phyloP scores from a whole-genome alignment of 495 filamentous ascomycete genomes.

The Talaromyces trachyspermus region DNA sequence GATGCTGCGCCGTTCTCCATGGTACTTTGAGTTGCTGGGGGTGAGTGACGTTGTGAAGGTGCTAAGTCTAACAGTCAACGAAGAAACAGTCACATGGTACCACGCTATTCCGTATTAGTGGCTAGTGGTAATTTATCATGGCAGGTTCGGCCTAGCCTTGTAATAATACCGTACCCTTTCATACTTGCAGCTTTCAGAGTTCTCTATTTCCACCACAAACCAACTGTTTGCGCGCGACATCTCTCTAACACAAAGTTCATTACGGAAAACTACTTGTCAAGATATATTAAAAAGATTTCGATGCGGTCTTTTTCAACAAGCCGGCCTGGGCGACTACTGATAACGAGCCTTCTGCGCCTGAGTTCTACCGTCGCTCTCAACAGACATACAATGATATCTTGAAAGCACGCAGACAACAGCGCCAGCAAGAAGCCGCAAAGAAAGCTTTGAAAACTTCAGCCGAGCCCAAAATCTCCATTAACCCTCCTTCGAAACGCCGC shows the following conservation, averaged over 20 bases:
- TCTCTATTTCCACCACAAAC: background rate
- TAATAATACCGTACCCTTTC: background rate
- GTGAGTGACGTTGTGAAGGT: background rate
- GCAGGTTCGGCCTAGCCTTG: background rate
- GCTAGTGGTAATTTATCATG: background rate
- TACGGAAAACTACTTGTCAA: background rate
- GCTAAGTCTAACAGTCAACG: background rate
- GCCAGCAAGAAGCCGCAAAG: constrained; percentile 15
- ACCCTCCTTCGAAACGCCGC: constrained; percentile 6
- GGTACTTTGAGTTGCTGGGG: background rate
- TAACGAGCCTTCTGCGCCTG: constrained; percentile 34
- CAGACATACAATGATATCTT: constrained; percentile 55
- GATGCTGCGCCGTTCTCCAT: constrained; percentile 69
- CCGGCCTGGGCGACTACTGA: constrained; percentile 47
- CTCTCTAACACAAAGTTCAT: background rate
- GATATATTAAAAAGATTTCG: background rate
- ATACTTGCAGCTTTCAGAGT: background rate
- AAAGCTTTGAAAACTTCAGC: constrained; percentile 9
- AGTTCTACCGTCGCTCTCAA: constrained; percentile 61
- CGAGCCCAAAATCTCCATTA: background rate
- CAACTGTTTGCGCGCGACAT: background rate
- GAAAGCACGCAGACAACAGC: constrained; percentile 40
- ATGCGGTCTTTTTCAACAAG: constrained; percentile 61
- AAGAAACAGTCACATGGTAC: too few species aligned
- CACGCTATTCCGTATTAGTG: background rate